phyloP scores from a whole-genome alignment of 192 early-diverging fungal species.

The Coemansia sp. region DNA sequence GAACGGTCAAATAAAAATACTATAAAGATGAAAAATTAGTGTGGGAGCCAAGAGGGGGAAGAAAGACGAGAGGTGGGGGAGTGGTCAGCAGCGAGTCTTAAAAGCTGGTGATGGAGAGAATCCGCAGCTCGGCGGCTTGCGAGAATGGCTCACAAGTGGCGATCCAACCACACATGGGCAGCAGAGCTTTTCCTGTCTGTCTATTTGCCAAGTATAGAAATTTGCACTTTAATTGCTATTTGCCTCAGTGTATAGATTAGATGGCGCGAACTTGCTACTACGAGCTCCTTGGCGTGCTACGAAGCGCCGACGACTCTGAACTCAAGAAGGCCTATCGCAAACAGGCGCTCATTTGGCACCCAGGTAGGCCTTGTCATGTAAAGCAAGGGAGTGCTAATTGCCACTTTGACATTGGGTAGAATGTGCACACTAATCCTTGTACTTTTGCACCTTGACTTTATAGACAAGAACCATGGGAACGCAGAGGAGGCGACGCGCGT shows the following conservation, averaged over 20 bases:
- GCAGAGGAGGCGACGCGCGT: conserved; percentile 81
- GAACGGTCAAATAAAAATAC: neutral
- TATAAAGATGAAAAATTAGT: neutral
- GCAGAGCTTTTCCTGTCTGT: neutral
- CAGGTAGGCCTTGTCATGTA: conserved; percentile 50
- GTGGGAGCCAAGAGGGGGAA: neutral
- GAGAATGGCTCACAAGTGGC: neutral
- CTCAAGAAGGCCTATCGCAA: conserved; percentile 87
- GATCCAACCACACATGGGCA: neutral
- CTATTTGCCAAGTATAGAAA: neutral
- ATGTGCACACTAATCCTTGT: conserved; percentile 12
- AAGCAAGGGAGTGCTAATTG: neutral
- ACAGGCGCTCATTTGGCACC: conserved; percentile 78
- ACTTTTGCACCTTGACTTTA: conserved; percentile 51
- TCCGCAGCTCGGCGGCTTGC: neutral
- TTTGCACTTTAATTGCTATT: neutral
- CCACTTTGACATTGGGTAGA: neutral
- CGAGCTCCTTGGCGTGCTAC: conserved; percentile 80
- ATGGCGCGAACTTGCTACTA: conserved; percentile 84
- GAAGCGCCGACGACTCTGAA: conserved; percentile 68
- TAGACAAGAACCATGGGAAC: conserved; percentile 86
- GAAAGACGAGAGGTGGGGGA: neutral
- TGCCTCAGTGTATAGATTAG: neutral
- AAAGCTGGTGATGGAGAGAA: neutral
- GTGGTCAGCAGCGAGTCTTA: neutral